phyloP scores from a whole-genome alignment of 2,329 filamentous ascomycete species.

The Fusarium buxicola region DNA sequence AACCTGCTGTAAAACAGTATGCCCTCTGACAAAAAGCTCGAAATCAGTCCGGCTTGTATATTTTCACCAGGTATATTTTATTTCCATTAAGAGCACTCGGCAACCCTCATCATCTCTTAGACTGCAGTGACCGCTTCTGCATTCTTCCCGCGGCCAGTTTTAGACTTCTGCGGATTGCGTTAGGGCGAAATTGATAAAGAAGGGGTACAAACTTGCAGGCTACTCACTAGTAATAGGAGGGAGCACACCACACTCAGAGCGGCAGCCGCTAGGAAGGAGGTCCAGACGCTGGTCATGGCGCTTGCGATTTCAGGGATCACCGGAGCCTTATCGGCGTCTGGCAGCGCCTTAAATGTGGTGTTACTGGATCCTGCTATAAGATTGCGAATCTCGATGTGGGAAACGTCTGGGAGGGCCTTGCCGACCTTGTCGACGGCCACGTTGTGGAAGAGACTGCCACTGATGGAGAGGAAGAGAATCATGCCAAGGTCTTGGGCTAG shows the following conservation, averaged over 20 bases:
- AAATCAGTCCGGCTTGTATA: too few relatives aligned
- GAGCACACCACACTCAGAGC: neutral
- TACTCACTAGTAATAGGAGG: neutral
- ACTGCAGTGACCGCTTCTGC: too few relatives aligned
- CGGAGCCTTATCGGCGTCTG: neutral
- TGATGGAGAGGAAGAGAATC: conserved; percentile 5
- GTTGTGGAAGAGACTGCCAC: conserved; percentile 7
- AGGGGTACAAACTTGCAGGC: neutral
- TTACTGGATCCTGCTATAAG: neutral
- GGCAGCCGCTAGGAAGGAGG: neutral
- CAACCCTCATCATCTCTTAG: too few relatives aligned
- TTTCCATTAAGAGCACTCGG: too few relatives aligned
- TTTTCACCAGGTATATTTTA: too few relatives aligned
- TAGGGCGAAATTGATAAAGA: too few relatives aligned
- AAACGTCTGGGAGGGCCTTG: neutral
- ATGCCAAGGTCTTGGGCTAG: conserved; percentile 8
- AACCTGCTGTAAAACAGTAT: too few relatives aligned
- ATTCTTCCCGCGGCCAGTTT: too few relatives aligned
- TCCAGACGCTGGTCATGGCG: neutral
- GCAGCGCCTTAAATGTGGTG: neutral
- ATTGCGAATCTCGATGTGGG: neutral
- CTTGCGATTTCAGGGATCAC: neutral
- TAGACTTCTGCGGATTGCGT: too few relatives aligned
- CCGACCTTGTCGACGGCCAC: neutral
- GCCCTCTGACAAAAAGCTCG: too few relatives aligned